Evolutionary conservation across 805 yeast genomes (phyloP).

Genomic region (Wickerhamomyces tratensis): DNA sequence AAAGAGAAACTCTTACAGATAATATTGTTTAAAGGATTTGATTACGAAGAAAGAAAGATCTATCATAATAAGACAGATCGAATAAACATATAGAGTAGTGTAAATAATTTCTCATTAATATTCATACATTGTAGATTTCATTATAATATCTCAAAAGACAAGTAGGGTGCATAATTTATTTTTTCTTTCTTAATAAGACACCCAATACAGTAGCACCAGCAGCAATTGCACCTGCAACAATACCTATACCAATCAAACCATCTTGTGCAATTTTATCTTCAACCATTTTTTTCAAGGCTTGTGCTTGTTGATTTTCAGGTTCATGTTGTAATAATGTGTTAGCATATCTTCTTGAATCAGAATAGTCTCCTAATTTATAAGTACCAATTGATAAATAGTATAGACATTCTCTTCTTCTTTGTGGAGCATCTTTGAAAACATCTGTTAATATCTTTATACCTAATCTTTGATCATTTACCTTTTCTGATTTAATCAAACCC

Average conservation of each 20-base stretch:
- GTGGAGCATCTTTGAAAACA: conserved; percentile 65
- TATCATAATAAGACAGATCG: too few relatives aligned
- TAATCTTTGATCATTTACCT: conserved; percentile 54
- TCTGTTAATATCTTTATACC: conserved; percentile 73
- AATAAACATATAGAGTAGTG: too few relatives aligned
- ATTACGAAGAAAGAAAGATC: too few relatives aligned
- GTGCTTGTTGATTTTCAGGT: conserved; percentile 77
- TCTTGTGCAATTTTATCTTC: conserved; percentile 81
- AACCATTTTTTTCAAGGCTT: conserved; percentile 59
- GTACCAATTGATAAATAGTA: conserved; percentile 85
- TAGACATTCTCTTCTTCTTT: conserved; percentile 79
- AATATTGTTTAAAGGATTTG: conserved; percentile 24
- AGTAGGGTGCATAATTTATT: too few relatives aligned
- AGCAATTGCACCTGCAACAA: conserved; percentile 80
- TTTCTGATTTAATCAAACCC: conserved; percentile 77
- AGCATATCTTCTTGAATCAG: conserved; percentile 77
- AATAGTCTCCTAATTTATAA: conserved; percentile 78
- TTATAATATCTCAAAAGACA: too few relatives aligned
- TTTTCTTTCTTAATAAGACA: conserved; percentile 20
- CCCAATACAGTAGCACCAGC: conserved; percentile 57
- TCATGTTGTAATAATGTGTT: conserved; percentile 71
- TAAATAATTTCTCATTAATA: too few relatives aligned
- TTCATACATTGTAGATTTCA: too few relatives aligned
- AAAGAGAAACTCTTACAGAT: conserved; percentile 43
- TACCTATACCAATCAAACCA: conserved; percentile 81